Evolutionary conservation across 2,329 filamentous ascomycete genomes (phyloP), one percentile per base, ranked within the genome.

Genomic region (Gnomoniopsis sp.): DNA sequence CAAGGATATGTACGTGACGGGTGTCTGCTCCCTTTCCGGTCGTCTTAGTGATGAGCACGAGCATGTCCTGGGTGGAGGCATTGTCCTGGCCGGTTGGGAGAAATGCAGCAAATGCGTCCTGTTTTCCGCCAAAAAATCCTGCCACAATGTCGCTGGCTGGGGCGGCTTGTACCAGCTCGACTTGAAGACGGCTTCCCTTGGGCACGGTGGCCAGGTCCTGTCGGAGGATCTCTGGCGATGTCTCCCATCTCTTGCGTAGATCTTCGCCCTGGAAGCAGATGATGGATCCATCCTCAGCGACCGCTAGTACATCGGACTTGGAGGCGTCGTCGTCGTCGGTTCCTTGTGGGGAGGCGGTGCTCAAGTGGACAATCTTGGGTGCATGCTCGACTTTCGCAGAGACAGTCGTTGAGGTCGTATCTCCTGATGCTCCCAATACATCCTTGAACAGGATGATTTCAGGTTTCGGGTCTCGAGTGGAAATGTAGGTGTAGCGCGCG

Each of bases 391-490:
- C 69, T 4, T 71, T 70, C 23, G 76, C 74, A 2, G 78, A 77
- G 33, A 71, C 70, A 10, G 76, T 82, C 2, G 77, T 80, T 22
- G 83, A 82, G 6, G 74, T 77, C 1, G 81, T 82, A 61, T 81
- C 79, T 59, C 79, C 79, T 23, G 80, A 76, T 6, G 74, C 74
- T 41, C 79, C 77, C 11, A 81, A 77, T 3, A 77, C 72, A 64
- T 88, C 85, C 65, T 79, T 82, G 72, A 87, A 88, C 2, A 87
- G 70, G 1, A 81, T 83, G 38, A 88, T 74, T 65, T 82, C 81
- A 43, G 77, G 73, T 38, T 77, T 73, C 1, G 75, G 65, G 53
- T 82, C 76, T 58, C 75, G 72, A 1, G 82, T 86, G 8, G 84
- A 81, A 46, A 82, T 78, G 64, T 87, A 88, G 2, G 86, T 88